A percentile compares a stretch with the other conserved stretches of the same genome.
Evolutionary conservation across 2,329 filamentous ascomycete genomes (phyloP).

Genomic region (Colletotrichum somersetense): DNA sequence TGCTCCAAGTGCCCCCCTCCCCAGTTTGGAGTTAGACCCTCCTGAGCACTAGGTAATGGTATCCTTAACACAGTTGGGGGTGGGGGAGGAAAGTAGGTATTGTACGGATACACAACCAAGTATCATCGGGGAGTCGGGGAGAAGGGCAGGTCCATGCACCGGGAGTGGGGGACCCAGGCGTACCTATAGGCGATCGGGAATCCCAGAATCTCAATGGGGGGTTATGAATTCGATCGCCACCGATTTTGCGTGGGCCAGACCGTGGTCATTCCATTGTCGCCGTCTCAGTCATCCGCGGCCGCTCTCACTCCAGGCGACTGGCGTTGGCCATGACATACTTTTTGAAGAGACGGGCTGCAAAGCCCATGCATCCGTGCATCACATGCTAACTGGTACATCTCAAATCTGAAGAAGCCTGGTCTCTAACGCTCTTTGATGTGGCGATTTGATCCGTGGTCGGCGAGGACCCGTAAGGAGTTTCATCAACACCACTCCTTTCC

Average conservation of each 20-base stretch:
- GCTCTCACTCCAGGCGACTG: not conserved
- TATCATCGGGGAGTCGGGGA: not conserved
- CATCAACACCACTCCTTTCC: not conserved
- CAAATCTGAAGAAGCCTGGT: not conserved
- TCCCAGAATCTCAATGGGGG: not conserved
- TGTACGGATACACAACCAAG: not conserved
- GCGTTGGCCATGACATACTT: not conserved
- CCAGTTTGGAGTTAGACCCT: too few species aligned
- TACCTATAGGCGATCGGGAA: not conserved
- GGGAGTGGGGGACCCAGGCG: not conserved
- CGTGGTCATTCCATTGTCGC: not conserved
- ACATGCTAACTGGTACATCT: not conserved
- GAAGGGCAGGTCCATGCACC: not conserved
- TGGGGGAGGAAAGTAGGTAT: not conserved
- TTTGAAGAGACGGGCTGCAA: not conserved
- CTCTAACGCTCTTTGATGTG: not conserved
- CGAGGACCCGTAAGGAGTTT: too few species aligned
- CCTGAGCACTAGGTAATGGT: too few species aligned
- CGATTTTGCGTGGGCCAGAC: not conserved
- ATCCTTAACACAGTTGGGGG: too few species aligned
- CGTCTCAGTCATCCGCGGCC: not conserved
- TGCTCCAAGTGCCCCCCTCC: too few species aligned
- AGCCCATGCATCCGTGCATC: not conserved
- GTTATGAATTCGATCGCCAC: not conserved
- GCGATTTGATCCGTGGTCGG: not conserved